A percentile compares a stretch with the other conserved stretches of the same genome.
These are phyloP conservation scores for Alternaria arbusti DNA, from an alignment of 2,329 filamentous ascomycete genomes.

Conservation along the genomic window DNA sequence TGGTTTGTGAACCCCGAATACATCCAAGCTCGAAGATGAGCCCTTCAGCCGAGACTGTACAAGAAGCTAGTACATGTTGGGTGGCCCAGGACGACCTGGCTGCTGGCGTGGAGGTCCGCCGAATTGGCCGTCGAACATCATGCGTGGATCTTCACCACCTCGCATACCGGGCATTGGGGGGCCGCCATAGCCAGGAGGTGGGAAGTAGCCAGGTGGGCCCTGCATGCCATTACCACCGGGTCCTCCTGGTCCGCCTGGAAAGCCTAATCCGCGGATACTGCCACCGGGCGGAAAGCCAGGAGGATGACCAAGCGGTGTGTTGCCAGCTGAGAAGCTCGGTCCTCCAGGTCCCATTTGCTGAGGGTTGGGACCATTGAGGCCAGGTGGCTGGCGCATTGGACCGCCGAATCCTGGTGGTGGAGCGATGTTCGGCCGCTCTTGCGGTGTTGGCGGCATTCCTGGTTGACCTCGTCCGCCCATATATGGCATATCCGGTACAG, in stretches of 20 bases:
- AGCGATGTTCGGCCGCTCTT: slow-evolving; percentile 45
- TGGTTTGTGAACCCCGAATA: not conserved
- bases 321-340: slow-evolving; percentile 45
- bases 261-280: slow-evolving; percentile 38
- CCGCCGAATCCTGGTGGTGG: slow-evolving; percentile 47
- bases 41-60: not conserved
- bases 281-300: slow-evolving; percentile 42
- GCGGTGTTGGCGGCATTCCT: slow-evolving; percentile 46
- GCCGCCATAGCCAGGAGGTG: slow-evolving; percentile 40
- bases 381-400: slow-evolving; percentile 47
- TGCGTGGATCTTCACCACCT: slow-evolving; percentile 43
- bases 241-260: slow-evolving; percentile 35
- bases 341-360: slow-evolving; percentile 42
- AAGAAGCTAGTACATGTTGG: slow-evolving; percentile 40
- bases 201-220: slow-evolving; percentile 46
- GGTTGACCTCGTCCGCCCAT: slow-evolving; percentile 42
- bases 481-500: slow-evolving; percentile 43
- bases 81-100: slow-evolving; percentile 38
- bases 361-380: slow-evolving; percentile 36
- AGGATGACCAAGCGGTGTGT: slow-evolving; percentile 48
- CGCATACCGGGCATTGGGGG: slow-evolving; percentile 40
- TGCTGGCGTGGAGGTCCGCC: slow-evolving; percentile 38
- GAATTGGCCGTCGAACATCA: slow-evolving; percentile 48
- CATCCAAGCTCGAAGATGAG: not conserved
- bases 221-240: slow-evolving; percentile 40